Base-by-base conservation (phyloP, 305 asterid species). In the Solanum hybrid region DNA sequence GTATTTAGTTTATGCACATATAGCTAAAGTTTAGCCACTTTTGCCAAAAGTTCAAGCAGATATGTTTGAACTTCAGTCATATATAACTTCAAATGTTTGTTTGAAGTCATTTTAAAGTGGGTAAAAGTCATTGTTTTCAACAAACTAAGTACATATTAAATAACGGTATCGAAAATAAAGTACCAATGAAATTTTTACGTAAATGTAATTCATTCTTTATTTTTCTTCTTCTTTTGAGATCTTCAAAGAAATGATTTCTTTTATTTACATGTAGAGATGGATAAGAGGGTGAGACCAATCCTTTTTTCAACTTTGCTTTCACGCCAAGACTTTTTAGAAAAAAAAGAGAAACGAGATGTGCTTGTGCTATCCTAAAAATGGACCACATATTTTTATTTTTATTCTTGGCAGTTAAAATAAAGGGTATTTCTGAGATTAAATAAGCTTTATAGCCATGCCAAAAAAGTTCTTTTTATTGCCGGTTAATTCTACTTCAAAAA, bases 221-320 rank as follows among this genome's bases (percentile, higher is more conserved):
- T 75, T 22, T 22, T 39, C 13, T 34, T 73, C 79, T 34, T n/a
- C 38, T 12, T 27, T 24, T 45, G 75, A 20, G 31, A 45, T 84
- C 39, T 45, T 45, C 88, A 51, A 29, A 45, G 20, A 17, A 82
- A 82, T 36, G 17, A 82, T 8, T 77, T 77, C 3, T 32, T 14
- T 26, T 10, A 17, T 79, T 31, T 86, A 45, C 73, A 80, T 85
- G 41, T 33, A 79, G 38, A 83, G 24, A 27, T 27, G 88, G 88
- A 83, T 68, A 89, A 79, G 76, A 78, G 87, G 57, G 45, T 31
- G 88, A 68, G 37, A 11, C 75, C 33, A 17, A 78, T 75, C 65
- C 29, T 61, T 86, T 36, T 41, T 31, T 65, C 75, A n/a, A 90
- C 94, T 91, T 94, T 91, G 97, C 97, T 94, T 95, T 77, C 68